These are phyloP conservation scores for Phytophthora rubi DNA, from an alignment of 352 stramenopile species.

Conservation along the genomic window DNA sequence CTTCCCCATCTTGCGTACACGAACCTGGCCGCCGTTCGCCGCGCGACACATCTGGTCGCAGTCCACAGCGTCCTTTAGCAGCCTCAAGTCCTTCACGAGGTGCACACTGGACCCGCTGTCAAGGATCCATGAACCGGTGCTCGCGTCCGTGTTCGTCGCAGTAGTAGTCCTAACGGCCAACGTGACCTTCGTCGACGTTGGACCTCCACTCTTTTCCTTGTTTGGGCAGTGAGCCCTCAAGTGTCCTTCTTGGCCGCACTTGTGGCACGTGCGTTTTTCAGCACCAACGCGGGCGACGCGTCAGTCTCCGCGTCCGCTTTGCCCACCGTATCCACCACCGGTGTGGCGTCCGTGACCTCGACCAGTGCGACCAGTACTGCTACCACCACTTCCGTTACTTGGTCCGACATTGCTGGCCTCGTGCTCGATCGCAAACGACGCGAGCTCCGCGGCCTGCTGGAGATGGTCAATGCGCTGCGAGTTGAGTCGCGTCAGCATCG, in stretches of 20 bases:
- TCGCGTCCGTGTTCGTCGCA: neutral
- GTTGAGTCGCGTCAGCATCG: slow-evolving; percentile 2
- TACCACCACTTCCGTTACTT: neutral
- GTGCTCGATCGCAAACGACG: slow-evolving; percentile 4
- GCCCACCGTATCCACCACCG: neutral
- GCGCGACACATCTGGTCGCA: slow-evolving; percentile 9
- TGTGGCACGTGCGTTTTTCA: slow-evolving; percentile 4
- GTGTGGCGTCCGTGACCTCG: neutral
- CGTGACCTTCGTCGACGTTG: neutral
- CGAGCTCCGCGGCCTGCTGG: neutral
- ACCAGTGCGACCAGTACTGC: neutral
- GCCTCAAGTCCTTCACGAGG: slow-evolving; percentile 2
- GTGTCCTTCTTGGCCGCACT: slow-evolving; percentile 5
- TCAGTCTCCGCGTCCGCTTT: neutral
- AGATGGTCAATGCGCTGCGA: neutral
- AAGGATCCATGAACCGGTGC: slow-evolving; percentile 7
- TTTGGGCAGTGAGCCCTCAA: neutral
- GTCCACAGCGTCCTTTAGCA: slow-evolving; percentile 7
- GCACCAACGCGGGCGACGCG: neutral
- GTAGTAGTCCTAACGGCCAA: neutral
- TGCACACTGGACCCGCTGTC: slow-evolving; percentile 22
- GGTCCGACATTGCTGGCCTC: too few species aligned
- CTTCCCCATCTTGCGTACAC: neutral
- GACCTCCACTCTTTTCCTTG: neutral
- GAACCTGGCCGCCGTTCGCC: neutral